These are phyloP conservation scores for Cercospora beticola DNA, from an alignment of 2,329 filamentous ascomycete species.

Conservation along the genomic window DNA sequence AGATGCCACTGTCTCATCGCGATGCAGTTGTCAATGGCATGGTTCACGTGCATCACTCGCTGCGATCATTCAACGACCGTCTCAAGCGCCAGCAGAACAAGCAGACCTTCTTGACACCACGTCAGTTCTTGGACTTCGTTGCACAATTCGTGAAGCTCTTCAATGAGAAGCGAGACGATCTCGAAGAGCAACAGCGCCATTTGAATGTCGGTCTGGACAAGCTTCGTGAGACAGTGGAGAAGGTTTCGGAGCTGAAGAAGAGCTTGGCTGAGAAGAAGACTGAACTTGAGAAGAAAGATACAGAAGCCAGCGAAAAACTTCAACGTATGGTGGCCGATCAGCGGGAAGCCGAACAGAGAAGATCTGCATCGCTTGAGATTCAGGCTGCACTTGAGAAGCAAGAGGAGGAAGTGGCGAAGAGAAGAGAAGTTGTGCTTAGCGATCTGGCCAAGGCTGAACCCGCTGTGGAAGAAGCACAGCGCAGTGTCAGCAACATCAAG, in stretches of 20 bases:
- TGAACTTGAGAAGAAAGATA: conserved; percentile 89
- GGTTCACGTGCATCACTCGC: conserved; percentile 97
- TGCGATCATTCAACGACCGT: conserved; percentile 84
- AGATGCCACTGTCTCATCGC: conserved; percentile 81
- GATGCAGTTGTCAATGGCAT: conserved; percentile 95
- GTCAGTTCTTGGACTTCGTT: conserved; percentile 97
- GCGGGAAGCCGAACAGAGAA: conserved; percentile 87
- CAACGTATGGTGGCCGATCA: conserved; percentile 97
- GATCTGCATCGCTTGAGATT: conserved; percentile 83
- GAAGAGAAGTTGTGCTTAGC: conserved; percentile 78
- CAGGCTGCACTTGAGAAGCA: conserved; percentile 84
- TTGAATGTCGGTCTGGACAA: conserved; percentile 98
- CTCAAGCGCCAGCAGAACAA: conserved; percentile 89
- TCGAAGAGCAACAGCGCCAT: conserved; percentile 98
- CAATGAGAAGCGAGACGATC: conserved; percentile 95
- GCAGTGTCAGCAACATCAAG: conserved; percentile 98
- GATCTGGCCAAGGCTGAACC: conserved; percentile 91
- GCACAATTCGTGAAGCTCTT: conserved; percentile 97
- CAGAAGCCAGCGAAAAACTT: conserved; percentile 94
- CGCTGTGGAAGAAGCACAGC: conserved; percentile 86
- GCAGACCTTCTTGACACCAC: conserved; percentile 87
- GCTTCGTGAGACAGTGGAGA: conserved; percentile 91
- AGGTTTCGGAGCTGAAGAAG: conserved; percentile 86
- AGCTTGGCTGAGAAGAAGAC: conserved; percentile 93
- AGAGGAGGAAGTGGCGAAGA: conserved; percentile 79